These are phyloP conservation scores for Mrakia gelida DNA, from an alignment of 768 basidiomycete genomes.

Conservation along the genomic window DNA sequence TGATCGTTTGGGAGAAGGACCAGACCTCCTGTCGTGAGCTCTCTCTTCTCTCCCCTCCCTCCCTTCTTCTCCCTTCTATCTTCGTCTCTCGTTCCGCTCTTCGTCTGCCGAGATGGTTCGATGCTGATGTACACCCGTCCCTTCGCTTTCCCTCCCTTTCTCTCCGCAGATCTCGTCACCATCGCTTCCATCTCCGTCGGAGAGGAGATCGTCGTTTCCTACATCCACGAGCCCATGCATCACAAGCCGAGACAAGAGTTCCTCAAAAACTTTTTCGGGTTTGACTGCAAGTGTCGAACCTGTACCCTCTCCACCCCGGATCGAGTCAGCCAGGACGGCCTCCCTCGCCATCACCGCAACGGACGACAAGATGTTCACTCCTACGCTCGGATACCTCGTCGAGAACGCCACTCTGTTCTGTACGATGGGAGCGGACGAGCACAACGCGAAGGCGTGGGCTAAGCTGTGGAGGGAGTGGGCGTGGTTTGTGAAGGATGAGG, in stretches of 20 bases:
- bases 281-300: background rate
- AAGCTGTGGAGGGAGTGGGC: background rate
- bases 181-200: background rate
- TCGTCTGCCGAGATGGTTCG: no score
- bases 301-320: background rate
- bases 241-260: background rate
- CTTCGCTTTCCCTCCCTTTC: background rate
- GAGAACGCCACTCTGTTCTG: background rate
- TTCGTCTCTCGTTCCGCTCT: background rate
- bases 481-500: background rate
- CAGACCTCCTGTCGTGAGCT: background rate
- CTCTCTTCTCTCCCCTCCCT: background rate
- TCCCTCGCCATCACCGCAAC: background rate
- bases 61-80: background rate
- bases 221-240: background rate
- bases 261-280: background rate
- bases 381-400: background rate
- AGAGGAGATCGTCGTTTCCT: background rate
- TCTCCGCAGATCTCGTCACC: background rate
- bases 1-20: background rate
- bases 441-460: background rate
- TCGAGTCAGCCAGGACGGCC: background rate
- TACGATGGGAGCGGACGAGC: background rate
- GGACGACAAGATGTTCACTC: background rate
- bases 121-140: background rate